These are phyloP conservation scores for Colletotrichum abscissum DNA, from an alignment of 2,329 filamentous ascomycete genomes.

Conservation along the genomic window DNA sequence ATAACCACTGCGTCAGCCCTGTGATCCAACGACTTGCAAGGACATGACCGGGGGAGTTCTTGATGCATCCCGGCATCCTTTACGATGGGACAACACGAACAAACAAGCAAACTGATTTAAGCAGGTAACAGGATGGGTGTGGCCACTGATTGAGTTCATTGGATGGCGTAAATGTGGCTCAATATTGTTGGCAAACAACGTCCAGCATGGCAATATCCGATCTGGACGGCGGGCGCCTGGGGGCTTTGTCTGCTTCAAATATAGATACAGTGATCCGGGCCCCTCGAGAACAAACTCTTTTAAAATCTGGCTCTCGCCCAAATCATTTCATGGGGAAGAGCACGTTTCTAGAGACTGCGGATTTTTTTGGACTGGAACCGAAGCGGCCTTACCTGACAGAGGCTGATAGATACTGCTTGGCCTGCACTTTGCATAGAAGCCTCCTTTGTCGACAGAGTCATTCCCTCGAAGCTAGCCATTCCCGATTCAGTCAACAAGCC, in stretches of 20 bases:
- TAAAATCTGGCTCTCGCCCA: background rate
- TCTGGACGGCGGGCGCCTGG: background rate
- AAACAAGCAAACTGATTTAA: conserved; percentile 4
- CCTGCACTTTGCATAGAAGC: conserved; percentile 2
- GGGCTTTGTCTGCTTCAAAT: background rate
- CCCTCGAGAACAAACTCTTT: background rate
- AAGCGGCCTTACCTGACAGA: conserved; percentile 12
- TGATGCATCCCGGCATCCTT: background rate
- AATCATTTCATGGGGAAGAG: background rate
- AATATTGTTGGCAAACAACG: conserved; percentile 15
- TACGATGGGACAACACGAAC: background rate
- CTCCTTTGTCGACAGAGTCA: conserved; percentile 28
- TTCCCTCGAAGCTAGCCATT: conserved; percentile 25
- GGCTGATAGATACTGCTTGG: conserved; percentile 6
- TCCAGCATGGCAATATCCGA: background rate
- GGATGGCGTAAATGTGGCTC: conserved; percentile 2
- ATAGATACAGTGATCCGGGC: background rate
- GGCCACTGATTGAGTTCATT: conserved; percentile 3
- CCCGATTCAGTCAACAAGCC: conserved; percentile 11
- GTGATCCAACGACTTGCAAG: background rate
- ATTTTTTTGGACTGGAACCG: background rate
- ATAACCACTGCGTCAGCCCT: conserved; percentile 9
- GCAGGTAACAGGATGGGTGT: background rate
- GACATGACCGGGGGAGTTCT: background rate
- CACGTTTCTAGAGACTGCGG: background rate